Evolutionary conservation across 75 land plant species (phyloP).

Genomic region (Selaginella moellendorffii): DNA sequence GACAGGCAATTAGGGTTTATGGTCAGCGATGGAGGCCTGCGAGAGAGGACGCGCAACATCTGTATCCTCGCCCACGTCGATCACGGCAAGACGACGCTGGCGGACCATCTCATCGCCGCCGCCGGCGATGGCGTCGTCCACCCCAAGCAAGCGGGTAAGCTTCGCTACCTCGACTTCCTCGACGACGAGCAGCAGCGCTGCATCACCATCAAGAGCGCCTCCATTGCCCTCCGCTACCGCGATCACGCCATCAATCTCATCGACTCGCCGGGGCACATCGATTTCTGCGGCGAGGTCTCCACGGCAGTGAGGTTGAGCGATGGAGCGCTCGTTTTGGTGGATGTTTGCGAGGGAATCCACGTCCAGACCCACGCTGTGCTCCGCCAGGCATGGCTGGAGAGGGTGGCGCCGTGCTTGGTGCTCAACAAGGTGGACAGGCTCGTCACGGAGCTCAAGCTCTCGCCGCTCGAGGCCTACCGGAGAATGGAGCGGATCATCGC

Average conservation of each 20-base stretch:
- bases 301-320: constrained; percentile 79
- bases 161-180: constrained; percentile 60
- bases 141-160: constrained; percentile 57
- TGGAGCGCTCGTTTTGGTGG: constrained; percentile 78
- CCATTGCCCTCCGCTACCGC: constrained; percentile 40
- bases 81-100: constrained; percentile 88
- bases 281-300: constrained; percentile 88
- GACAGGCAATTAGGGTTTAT: too few species aligned
- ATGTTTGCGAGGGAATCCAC: constrained; percentile 83
- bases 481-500: constrained; percentile 49
- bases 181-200: constrained; percentile 88
- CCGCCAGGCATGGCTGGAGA: constrained; percentile 83
- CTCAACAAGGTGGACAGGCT: constrained; percentile 87
- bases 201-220: constrained; percentile 93
- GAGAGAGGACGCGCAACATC: too few species aligned
- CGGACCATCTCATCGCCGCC: constrained; percentile 74
- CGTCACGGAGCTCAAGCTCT: constrained; percentile 58
- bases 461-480: constrained; percentile 64
- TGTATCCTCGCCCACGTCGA: constrained; percentile 93
- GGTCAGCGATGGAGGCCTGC: too few species aligned
- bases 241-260: constrained; percentile 54
- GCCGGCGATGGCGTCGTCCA: constrained; percentile 65
- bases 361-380: constrained; percentile 96
- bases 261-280: constrained; percentile 92
- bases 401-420: constrained; percentile 63